phyloP scores from a whole-genome alignment of 129 eudicot species.

The Chrysanthemum seticuspe region DNA sequence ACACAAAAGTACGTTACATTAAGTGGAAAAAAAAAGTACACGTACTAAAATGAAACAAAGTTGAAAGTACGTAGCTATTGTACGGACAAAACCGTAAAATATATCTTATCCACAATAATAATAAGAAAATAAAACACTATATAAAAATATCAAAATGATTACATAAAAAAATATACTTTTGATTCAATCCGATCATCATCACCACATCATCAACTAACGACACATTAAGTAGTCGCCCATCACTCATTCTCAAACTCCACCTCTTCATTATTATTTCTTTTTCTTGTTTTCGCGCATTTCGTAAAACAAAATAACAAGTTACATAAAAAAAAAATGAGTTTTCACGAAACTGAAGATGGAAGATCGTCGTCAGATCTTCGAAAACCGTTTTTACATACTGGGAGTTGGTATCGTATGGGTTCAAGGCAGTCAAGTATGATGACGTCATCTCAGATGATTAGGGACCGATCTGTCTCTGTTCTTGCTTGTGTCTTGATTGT shows the following conservation, averaged over 20 bases:
- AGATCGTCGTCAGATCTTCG: slow-evolving; percentile 47
- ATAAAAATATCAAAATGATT: no score
- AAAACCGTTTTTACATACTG: slow-evolving; percentile 91
- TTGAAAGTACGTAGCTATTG: no score
- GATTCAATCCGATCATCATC: slow-evolving; percentile 1
- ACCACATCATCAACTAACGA: background rate
- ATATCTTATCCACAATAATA: no score
- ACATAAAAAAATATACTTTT: no score
- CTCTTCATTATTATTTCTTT: background rate
- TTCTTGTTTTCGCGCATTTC: background rate
- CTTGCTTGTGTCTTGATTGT: slow-evolving; percentile 92
- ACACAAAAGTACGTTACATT: no score
- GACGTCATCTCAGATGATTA: slow-evolving; percentile 84
- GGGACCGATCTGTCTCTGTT: slow-evolving; percentile 89
- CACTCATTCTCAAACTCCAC: slow-evolving; percentile 9
- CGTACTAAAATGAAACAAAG: no score
- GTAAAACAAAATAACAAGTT: background rate
- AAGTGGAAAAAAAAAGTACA: no score
- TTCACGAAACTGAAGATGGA: slow-evolving; percentile 70
- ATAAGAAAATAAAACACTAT: no score
- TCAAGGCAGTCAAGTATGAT: slow-evolving; percentile 84
- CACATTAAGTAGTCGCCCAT: slow-evolving; percentile 25
- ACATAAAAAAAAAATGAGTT: slow-evolving; percentile 50
- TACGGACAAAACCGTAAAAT: no score
- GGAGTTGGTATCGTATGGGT: slow-evolving; percentile 97